Percentiles rank a stretch among this genome's conserved stretches.
phyloP scores from a whole-genome alignment of 805 yeast species.

The Teunomyces kruisii region DNA sequence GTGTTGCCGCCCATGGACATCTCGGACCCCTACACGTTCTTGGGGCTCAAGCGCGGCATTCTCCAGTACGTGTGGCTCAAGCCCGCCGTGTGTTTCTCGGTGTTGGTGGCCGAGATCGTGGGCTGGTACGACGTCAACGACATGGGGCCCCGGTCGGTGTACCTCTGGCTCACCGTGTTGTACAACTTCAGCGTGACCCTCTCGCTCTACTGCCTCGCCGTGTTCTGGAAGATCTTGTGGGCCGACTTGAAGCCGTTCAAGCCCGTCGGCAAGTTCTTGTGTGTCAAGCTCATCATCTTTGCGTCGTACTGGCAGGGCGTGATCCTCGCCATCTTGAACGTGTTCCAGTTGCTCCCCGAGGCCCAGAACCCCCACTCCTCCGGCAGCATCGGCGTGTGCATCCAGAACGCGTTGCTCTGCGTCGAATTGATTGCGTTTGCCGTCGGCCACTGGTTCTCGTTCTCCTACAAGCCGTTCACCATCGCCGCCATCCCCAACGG shows the following conservation, averaged over 20 bases:
- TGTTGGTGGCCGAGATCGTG: constrained; percentile 44
- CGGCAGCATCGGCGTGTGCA: constrained; percentile 51
- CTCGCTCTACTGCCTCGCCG: constrained; percentile 80
- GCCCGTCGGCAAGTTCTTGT: constrained; percentile 89
- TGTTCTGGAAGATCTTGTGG: constrained; percentile 92
- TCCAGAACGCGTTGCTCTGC: constrained; percentile 79
- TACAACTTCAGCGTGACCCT: constrained; percentile 81
- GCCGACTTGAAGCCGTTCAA: constrained; percentile 72
- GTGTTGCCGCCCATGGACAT: constrained; percentile 66
- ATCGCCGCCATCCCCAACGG: constrained; percentile 63
- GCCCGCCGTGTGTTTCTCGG: constrained; percentile 70
- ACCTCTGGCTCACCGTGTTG: constrained; percentile 62
- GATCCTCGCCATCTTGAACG: constrained; percentile 52
- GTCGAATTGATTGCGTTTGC: constrained; percentile 86
- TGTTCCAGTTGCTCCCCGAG: constrained; percentile 44
- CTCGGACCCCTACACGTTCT: constrained; percentile 78
- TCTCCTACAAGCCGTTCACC: constrained; percentile 73
- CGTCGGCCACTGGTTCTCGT: constrained; percentile 83
- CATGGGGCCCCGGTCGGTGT: constrained; percentile 48
- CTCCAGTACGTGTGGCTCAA: constrained; percentile 95
- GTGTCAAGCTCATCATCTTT: constrained; percentile 90
- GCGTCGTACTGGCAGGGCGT: constrained; percentile 98
- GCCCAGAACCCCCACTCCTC: constrained; percentile 23
- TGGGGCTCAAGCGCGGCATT: constrained; percentile 77
- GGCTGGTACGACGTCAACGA: constrained; percentile 54